phyloP scores from a whole-genome alignment of 225 moss, liverwort and hornwort genomes.

The Asterella californica region DNA sequence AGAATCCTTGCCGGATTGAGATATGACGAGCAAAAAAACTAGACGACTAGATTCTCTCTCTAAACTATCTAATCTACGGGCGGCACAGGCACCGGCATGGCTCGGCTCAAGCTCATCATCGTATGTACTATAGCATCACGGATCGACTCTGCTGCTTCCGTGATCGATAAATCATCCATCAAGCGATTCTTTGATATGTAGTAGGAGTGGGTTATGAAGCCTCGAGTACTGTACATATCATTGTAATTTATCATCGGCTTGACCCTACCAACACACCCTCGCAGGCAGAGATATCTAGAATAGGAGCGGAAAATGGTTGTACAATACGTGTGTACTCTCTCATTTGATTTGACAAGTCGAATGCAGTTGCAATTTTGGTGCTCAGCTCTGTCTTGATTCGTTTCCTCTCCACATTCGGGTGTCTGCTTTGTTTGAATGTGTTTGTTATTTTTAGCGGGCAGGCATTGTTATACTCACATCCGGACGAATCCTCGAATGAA shows the following conservation, averaged over 20 bases:
- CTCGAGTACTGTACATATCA: constrained; percentile 7
- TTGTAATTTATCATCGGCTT: constrained; percentile 8
- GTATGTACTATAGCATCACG: constrained; percentile 12
- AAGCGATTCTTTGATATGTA: not conserved
- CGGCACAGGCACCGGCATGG: not conserved
- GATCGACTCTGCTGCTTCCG: not conserved
- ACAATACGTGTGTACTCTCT: not conserved
- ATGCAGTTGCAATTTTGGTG: not conserved
- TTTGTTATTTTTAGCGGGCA: too few species aligned
- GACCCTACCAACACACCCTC: not conserved
- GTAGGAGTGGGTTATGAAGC: not conserved
- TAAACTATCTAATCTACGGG: too few species aligned
- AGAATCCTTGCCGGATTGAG: constrained; percentile 8
- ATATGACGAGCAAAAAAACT: not conserved
- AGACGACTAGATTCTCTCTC: not conserved
- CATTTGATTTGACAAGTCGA: not conserved
- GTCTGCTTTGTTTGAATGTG: not conserved
- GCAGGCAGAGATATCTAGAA: not conserved
- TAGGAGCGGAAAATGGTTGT: not conserved
- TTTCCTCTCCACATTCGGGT: not conserved
- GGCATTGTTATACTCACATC: too few species aligned
- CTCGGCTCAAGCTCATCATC: not conserved
- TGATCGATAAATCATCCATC: not conserved
- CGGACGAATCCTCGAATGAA: too few species aligned
- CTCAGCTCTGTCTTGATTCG: not conserved